Evolutionary conservation across 202 grass and related monocot genomes (phyloP).

Genomic region (Sporobolus alterniflorus): DNA sequence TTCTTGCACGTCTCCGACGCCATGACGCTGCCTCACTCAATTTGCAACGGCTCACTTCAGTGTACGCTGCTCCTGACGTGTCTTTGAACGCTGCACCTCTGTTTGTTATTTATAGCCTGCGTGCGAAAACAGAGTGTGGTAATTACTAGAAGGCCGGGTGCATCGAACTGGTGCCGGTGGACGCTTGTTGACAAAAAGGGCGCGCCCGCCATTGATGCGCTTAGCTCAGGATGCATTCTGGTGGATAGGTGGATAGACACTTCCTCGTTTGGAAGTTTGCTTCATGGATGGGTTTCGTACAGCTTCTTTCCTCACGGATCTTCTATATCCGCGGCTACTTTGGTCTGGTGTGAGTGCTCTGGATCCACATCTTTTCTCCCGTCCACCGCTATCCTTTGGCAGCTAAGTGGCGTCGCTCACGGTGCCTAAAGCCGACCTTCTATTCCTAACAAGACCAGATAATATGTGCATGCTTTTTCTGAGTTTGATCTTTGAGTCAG

Average conservation of each 20-base stretch:
- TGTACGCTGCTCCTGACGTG: slow-evolving; percentile 24
- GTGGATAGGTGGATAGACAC: slow-evolving; percentile 13
- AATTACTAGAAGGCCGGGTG: background rate
- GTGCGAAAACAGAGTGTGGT: slow-evolving; percentile 5
- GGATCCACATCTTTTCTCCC: background rate
- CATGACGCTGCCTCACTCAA: background rate
- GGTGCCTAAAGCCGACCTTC: background rate
- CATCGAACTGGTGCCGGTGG: slow-evolving; percentile 10
- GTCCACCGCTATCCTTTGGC: background rate
- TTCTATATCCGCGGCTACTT: background rate
- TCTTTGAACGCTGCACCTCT: background rate
- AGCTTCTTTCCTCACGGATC: background rate
- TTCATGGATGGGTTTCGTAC: background rate
- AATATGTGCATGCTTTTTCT: background rate
- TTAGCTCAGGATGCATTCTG: background rate
- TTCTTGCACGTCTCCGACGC: slow-evolving; percentile 56
- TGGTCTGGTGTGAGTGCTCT: background rate
- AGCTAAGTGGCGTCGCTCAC: background rate
- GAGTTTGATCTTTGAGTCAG: background rate
- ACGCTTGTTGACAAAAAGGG: slow-evolving; percentile 27
- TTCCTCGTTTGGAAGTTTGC: slow-evolving; percentile 36
- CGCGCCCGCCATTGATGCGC: slow-evolving; percentile 10
- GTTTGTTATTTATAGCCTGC: slow-evolving; percentile 31
- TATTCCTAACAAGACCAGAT: background rate
- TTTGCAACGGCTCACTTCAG: background rate